phyloP scores from a whole-genome alignment of 2,329 filamentous ascomycete genomes.

The Pyrenochaeta sp. region DNA sequence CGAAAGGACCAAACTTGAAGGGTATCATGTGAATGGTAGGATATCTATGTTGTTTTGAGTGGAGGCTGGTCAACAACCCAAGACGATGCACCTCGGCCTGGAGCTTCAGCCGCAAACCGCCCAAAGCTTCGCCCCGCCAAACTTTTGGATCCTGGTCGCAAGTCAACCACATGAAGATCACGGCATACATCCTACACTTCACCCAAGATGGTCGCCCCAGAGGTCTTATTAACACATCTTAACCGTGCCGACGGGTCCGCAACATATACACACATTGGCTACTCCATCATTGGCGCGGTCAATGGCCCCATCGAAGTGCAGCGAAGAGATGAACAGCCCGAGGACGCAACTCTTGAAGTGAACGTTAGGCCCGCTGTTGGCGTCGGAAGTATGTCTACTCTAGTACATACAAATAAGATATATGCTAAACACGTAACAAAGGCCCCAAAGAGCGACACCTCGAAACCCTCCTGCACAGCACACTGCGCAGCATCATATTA shows the following conservation, averaged over 20 bases:
- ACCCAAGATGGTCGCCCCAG: constrained; percentile 36
- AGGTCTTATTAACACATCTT: constrained; percentile 56
- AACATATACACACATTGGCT: constrained; percentile 77
- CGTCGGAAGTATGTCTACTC: constrained; percentile 70
- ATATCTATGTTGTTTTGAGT: background rate
- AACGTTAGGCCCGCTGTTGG: constrained; percentile 86
- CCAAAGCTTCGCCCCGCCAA: constrained; percentile 35
- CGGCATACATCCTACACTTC: background rate
- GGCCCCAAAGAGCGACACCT: constrained; percentile 71
- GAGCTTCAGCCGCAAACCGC: constrained; percentile 26
- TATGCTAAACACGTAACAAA: constrained; percentile 13
- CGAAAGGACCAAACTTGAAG: background rate
- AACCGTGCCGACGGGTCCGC: constrained; percentile 81
- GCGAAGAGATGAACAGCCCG: constrained; percentile 87
- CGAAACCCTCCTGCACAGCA: constrained; percentile 76
- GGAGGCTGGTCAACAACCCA: constrained; percentile 17
- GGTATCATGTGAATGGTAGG: background rate
- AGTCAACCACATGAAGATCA: background rate
- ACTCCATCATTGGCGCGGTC: constrained; percentile 82
- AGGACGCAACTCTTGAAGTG: constrained; percentile 90
- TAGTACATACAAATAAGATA: background rate
- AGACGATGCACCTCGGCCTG: constrained; percentile 32
- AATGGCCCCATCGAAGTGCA: constrained; percentile 93
- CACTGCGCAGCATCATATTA: constrained; percentile 77
- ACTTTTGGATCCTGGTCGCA: constrained; percentile 25